Evolutionary conservation across 345 rosid species (phyloP).

Genomic region (Syzygium grande): DNA sequence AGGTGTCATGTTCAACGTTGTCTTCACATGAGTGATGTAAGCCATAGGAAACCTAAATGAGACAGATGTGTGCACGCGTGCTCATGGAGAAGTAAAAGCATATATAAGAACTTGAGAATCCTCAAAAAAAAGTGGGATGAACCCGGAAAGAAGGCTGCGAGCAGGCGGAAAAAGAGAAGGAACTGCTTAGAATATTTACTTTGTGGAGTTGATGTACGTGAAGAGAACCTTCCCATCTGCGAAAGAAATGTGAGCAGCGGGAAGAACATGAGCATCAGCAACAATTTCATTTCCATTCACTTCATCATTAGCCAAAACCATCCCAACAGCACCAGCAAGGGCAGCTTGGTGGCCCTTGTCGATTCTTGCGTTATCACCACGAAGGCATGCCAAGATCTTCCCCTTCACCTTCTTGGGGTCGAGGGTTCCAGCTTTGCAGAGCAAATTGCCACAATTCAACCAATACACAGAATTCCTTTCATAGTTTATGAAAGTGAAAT

Average conservation of each 20-base stretch:
- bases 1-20: conserved; percentile 6
- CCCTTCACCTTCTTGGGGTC: conserved; percentile 52
- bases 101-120: not conserved
- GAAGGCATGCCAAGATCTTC: conserved; percentile 48
- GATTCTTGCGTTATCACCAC: conserved; percentile 12
- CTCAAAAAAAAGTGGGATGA: not conserved
- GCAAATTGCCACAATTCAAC: conserved; percentile 7
- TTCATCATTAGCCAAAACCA: conserved; percentile 36
- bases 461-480: not conserved
- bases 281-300: conserved; percentile 10
- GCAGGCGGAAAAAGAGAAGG: not conserved
- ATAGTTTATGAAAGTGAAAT: not conserved
- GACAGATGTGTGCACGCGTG: not conserved
- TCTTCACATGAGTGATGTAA: conserved; percentile 6
- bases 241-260: conserved; percentile 30
- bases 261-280: conserved; percentile 33
- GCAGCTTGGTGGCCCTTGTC: conserved; percentile 25
- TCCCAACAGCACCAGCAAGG: conserved; percentile 41
- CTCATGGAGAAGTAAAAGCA: not conserved
- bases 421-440: conserved; percentile 32
- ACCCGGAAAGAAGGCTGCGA: not conserved
- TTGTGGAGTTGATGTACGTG: conserved; percentile 31
- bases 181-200: conserved; percentile 9
- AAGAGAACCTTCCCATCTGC: conserved; percentile 22
- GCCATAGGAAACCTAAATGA: conserved; percentile 20